phyloP scores from a whole-genome alignment of 1,284 basidiomycete genomes.

The Tranzscheliella williamsii region DNA sequence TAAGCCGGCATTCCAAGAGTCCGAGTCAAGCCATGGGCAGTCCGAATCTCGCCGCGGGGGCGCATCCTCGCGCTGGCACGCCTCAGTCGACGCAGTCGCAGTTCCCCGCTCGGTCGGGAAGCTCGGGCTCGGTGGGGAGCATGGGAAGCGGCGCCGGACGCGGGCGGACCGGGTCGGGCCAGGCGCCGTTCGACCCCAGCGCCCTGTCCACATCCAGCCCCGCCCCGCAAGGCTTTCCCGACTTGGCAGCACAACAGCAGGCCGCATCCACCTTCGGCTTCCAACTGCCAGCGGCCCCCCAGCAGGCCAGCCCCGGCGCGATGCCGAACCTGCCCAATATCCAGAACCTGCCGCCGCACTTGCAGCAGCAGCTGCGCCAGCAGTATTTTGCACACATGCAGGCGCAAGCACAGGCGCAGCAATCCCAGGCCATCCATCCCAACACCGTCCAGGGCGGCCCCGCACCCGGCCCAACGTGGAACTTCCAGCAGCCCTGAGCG shows the following conservation, averaged over 20 bases:
- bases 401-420: constrained; percentile 7
- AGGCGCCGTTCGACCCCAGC: constrained; percentile 17
- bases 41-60: constrained; percentile 14
- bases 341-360: constrained; percentile 31
- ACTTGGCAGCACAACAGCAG: too few species aligned
- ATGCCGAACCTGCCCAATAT: constrained; percentile 24
- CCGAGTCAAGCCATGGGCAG: too few species aligned
- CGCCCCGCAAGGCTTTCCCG: too few species aligned
- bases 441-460: too few species aligned
- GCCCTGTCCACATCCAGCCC: neutral
- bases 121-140: constrained; percentile 27
- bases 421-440: too few species aligned
- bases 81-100: constrained; percentile 6
- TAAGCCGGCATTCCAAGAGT: too few species aligned
- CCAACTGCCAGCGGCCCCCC: too few species aligned
- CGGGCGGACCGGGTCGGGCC: constrained; percentile 18
- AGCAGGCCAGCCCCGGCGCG: neutral
- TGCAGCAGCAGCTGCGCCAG: constrained; percentile 39
- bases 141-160: constrained; percentile 21
- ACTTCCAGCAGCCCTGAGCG: too few species aligned
- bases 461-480: too few species aligned
- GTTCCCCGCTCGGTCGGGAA: constrained; percentile 21
- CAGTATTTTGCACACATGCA: constrained; percentile 40
- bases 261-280: too few species aligned
- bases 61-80: constrained; percentile 7